Conservation (phyloP, 495 filamentous ascomycete genomes). For the Aspergillus olivimuriae region DNA sequence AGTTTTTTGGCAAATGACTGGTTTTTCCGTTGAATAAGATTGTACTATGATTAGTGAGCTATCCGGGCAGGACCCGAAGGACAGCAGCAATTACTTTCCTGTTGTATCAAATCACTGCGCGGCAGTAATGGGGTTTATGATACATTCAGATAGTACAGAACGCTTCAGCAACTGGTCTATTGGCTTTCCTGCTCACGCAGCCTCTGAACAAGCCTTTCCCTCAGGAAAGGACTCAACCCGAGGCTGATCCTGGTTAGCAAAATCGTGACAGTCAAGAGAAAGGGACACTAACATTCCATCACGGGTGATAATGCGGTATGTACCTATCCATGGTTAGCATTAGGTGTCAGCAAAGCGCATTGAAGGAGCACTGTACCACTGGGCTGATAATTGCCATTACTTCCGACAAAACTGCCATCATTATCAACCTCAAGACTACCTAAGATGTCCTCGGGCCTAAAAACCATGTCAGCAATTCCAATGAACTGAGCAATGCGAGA, state of each 20-base stretch:
- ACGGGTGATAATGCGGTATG: constrained; percentile 51
- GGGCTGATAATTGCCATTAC: constrained; percentile 50
- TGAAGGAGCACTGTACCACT: constrained; percentile 42
- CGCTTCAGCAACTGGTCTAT: too few species aligned
- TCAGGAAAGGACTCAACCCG: constrained; percentile 50
- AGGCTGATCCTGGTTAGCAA: constrained; percentile 28
- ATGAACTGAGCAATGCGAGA: not conserved
- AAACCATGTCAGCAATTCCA: not conserved
- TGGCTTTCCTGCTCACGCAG: constrained; percentile 29
- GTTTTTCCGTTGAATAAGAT: not conserved
- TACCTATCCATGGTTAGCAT: constrained; percentile 26
- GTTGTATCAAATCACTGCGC: not conserved
- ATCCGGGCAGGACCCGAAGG: constrained; percentile 1
- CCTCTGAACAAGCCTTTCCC: constrained; percentile 48
- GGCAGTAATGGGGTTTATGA: too few species aligned
- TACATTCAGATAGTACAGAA: too few species aligned
- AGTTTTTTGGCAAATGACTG: constrained; percentile 64
- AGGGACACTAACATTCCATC: constrained; percentile 51
- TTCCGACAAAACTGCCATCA: constrained; percentile 61
- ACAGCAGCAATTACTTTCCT: too few species aligned
- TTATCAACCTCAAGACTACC: constrained; percentile 84
- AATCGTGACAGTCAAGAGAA: not conserved
- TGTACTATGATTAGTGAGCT: too few species aligned
- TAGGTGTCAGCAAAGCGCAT: not conserved
- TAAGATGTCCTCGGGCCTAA: constrained; percentile 79